These are phyloP conservation scores for Arabidopsis suecica DNA, from an alignment of 345 rosid genomes.

Conservation along the genomic window DNA sequence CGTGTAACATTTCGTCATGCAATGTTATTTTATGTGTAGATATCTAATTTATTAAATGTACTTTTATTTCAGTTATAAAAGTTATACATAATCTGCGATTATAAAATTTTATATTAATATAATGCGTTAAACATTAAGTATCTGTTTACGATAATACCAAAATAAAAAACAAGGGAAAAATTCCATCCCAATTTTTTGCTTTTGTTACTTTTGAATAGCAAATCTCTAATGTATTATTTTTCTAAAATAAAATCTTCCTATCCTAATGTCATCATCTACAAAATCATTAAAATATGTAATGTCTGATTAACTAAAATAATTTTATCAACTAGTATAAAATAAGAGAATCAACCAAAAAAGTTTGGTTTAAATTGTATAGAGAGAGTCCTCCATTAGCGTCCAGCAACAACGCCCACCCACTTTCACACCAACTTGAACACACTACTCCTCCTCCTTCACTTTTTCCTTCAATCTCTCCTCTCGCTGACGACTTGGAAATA, in stretches of 20 bases:
- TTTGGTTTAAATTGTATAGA: not conserved
- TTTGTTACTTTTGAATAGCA: not conserved
- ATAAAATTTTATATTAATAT: no score
- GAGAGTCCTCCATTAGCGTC: slow-evolving; percentile 7
- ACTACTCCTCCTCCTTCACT: slow-evolving; percentile 8
- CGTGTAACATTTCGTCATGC: not conserved
- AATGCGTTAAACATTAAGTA: no score
- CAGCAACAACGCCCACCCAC: slow-evolving; percentile 40
- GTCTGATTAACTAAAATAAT: not conserved
- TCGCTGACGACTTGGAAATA: slow-evolving; percentile 7
- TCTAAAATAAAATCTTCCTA: not conserved
- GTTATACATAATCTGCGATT: no score
- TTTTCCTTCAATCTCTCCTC: slow-evolving; percentile 10
- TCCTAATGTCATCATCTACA: not conserved
- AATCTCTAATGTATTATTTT: not conserved
- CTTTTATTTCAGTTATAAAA: no score
- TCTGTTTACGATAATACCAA: not conserved
- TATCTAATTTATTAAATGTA: no score
- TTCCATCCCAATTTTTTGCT: not conserved
- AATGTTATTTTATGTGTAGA: not conserved
- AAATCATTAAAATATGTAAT: not conserved
- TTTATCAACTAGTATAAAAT: not conserved
- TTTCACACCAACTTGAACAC: slow-evolving; percentile 38
- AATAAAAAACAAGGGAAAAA: not conserved
- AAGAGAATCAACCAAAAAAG: not conserved